Evolutionary conservation across 345 rosid species (phyloP), one percentile per base, ranked within the genome.

Genomic region (Salix brachista): DNA sequence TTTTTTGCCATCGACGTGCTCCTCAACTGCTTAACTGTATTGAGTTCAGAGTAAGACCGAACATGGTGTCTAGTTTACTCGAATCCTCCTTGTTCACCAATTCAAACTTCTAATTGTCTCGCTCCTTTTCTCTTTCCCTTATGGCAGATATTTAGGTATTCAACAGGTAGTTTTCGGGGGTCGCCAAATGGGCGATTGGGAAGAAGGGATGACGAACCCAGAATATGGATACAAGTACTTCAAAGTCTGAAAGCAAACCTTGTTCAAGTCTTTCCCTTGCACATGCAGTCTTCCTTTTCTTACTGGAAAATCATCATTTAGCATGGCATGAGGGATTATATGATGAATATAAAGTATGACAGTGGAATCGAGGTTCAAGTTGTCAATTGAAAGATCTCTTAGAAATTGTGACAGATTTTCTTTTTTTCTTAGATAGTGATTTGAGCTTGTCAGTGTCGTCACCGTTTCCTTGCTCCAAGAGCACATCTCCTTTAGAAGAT

Each of bases 91-190:
- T 50, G 18, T 67, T 65, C 26, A 23, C 44, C 23, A n/a, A 34
- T 46, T 28, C 28, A 62, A 72, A 48, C 54, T 50, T 75, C 11
- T 50, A 39, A 42, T 32, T 80, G 26, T 37, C 65, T 46, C 10
- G 4, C 23, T 46, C 5, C 26, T 26, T 30, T 30, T 21, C 16
- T 19, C 44, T 25, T 34, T 60, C 65, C 8, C 28, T 4, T 17
- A 26, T 83, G 76, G 74, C 90, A 95, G 96, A 78, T 90, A 93
- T 78, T 72, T 88, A 36, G 97, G 97, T 68, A 90, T 95, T 80
- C 94, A 93, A 52, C 97, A 95, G 80, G 86, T 89, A 61, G 91
- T 95, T 74, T 93, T 95, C 65, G 96, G 99, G 48, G 97, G 97
- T 44, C 89, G 83, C 60, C 75, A 84, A 64, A 73, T 94, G 83